Evolutionary conservation across 1,284 basidiomycete species (phyloP), one percentile per base, ranked within the genome.

Genomic region (Peniophora sp.): DNA sequence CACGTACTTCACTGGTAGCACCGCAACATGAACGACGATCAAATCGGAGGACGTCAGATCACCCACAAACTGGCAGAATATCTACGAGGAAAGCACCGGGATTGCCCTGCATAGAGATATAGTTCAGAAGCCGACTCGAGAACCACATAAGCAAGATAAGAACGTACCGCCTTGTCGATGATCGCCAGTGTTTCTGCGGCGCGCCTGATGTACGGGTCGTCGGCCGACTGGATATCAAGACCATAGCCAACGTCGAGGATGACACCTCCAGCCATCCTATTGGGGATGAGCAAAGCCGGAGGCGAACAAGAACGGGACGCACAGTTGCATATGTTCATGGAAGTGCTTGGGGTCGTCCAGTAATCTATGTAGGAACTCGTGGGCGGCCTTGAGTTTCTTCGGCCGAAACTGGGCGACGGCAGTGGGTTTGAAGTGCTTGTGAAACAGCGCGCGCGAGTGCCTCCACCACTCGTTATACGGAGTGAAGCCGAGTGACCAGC

Each of bases 381-480:
- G 51, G 3, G 54, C 46, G 1, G 58, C 58, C 48, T 52, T 57
- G 22, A 50, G 24, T 27, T 57, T 52, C 43, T 57, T 59, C 0
- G 57, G 55, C 18, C 50, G 57, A 36, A 59, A 57, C 36, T 55
- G 53, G 34, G 49, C 51, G 9, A 59, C 52, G 18, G 55, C 53
- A 5, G 51, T 52, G 15, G 56, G 55, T 18, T 57, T 48, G 48
- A 57, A 57, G 47, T 58, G 49, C 22, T 54, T 53, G 51, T 57
- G 53, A 47, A 59, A 59, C 17, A 57, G 24, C 20, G 47, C 45
- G 45, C 55, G 52, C 22, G 53, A 59, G 43, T 54, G 3, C 39
- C 54, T 55, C 56, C 56, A 57, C 53, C 52, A 52, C 5, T 57
- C 55, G 39, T 57, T 57, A 51, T 57, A 57, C 32, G 56, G 56